phyloP scores from a whole-genome alignment of 164 flowering plant species.

The Protea cynaroides region DNA sequence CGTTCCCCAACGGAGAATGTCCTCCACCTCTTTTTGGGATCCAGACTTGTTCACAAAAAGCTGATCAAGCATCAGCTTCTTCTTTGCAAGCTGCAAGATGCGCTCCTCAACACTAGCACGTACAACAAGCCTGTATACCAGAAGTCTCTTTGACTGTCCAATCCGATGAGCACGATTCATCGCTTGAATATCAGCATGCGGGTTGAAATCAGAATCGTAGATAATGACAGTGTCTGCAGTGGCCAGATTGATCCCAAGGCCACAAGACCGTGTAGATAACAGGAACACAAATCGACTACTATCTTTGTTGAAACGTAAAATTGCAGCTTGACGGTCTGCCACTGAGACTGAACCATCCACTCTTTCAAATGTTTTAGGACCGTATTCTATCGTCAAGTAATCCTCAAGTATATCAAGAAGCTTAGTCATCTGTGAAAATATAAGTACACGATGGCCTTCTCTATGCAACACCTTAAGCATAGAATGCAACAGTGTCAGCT shows the following conservation, averaged over 20 bases:
- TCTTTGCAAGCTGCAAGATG: slow-evolving; percentile 95
- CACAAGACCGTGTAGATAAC: slow-evolving; percentile 96
- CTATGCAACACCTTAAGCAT: slow-evolving; percentile 77
- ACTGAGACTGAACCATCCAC: slow-evolving; percentile 99
- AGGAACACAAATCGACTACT: slow-evolving; percentile 89
- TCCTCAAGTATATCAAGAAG: slow-evolving; percentile 99
- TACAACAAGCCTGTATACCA: slow-evolving; percentile 95
- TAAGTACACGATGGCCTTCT: slow-evolving; percentile 91
- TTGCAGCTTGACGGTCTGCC: slow-evolving; percentile 91
- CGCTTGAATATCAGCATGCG: slow-evolving; percentile 99
- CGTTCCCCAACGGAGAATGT: slow-evolving; percentile 96
- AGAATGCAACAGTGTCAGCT: slow-evolving; percentile 86
- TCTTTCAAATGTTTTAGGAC: slow-evolving; percentile 89
- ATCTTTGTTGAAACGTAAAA: slow-evolving; percentile 93
- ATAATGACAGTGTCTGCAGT: slow-evolving; percentile 98
- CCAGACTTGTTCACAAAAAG: slow-evolving; percentile 96
- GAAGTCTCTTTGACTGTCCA: slow-evolving; percentile 91
- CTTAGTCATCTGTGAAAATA: slow-evolving; percentile 99
- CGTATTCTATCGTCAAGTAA: slow-evolving; percentile 83
- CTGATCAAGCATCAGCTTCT: slow-evolving; percentile 98
- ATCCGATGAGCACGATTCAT: slow-evolving; percentile 99
- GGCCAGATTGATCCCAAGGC: slow-evolving; percentile 97
- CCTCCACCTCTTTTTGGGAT: slow-evolving; percentile 96
- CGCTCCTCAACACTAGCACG: slow-evolving; percentile 99
- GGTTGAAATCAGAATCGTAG: slow-evolving; percentile 98